Evolutionary conservation across 345 rosid genomes (phyloP).

Genomic region (Toxicodendron radicans): DNA sequence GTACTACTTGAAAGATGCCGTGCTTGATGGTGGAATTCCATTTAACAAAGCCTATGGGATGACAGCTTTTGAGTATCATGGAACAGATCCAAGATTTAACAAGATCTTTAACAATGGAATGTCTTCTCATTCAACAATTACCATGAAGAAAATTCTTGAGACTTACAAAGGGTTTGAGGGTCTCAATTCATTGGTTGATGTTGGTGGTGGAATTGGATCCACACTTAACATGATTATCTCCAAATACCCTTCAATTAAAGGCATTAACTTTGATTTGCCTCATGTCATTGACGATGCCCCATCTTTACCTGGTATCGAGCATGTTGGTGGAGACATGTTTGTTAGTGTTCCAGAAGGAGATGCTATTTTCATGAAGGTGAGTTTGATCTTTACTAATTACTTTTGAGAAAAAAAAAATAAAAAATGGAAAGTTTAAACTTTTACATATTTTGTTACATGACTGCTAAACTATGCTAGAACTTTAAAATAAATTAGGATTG

Average conservation of each 20-base stretch:
- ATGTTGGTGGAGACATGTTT: slow-evolving; percentile 51
- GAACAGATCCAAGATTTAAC: slow-evolving; percentile 65
- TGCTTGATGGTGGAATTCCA: slow-evolving; percentile 50
- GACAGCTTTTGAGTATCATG: slow-evolving; percentile 33
- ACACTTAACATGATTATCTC: slow-evolving; percentile 51
- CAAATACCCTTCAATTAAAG: slow-evolving; percentile 40
- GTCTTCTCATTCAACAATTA: slow-evolving; percentile 73
- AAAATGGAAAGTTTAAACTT: too few relatives aligned
- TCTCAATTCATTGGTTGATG: slow-evolving; percentile 69
- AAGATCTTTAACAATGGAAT: slow-evolving; percentile 78
- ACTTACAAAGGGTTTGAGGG: slow-evolving; percentile 74
- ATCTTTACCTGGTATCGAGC: slow-evolving; percentile 42
- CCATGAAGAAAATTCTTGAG: slow-evolving; percentile 79
- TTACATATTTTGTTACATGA: too few relatives aligned
- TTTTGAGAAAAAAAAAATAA: too few relatives aligned
- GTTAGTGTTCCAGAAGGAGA: slow-evolving; percentile 25
- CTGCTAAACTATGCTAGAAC: too few relatives aligned
- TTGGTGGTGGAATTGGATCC: slow-evolving; percentile 93
- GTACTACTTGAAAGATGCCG: slow-evolving; percentile 46
- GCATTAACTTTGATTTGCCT: slow-evolving; percentile 47
- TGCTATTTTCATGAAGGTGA: slow-evolving; percentile 28
- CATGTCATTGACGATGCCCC: slow-evolving; percentile 46
- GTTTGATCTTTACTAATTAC: background rate
- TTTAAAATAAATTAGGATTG: too few relatives aligned
- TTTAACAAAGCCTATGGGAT: slow-evolving; percentile 54